Evolutionary conservation across 2,329 filamentous ascomycete genomes (phyloP).

Genomic region (Diaporthe batatas): DNA sequence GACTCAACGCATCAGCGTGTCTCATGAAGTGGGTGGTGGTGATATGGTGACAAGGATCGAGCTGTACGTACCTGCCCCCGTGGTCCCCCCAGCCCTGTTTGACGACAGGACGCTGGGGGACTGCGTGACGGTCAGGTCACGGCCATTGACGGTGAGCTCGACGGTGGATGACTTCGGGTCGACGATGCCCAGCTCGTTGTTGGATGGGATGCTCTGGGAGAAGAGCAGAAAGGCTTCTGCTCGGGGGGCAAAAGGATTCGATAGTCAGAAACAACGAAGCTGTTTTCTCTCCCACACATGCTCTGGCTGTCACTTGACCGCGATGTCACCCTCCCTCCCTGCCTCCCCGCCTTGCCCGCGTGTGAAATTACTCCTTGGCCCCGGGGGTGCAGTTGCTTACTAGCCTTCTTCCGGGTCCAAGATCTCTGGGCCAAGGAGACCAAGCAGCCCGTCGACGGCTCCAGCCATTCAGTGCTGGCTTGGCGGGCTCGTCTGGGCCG

Average conservation of each 20-base stretch:
- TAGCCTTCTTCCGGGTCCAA: constrained; percentile 64
- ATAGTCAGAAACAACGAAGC: constrained; percentile 33
- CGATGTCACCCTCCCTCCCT: background rate
- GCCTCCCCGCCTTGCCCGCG: no score
- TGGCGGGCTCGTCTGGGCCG: constrained; percentile 13
- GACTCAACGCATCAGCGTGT: background rate
- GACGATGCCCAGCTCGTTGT: constrained; percentile 85
- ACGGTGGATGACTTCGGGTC: constrained; percentile 76
- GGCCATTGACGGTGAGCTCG: constrained; percentile 75
- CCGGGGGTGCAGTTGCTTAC: constrained; percentile 11
- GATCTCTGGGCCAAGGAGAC: constrained; percentile 58
- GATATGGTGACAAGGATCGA: background rate
- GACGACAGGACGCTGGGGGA: constrained; percentile 87
- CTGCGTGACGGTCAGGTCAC: constrained; percentile 83
- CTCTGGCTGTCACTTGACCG: background rate
- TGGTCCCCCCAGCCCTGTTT: constrained; percentile 72
- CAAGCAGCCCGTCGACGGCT: constrained; percentile 45
- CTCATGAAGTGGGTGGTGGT: no score
- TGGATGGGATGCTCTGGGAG: constrained; percentile 78
- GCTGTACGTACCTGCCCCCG: constrained; percentile 60
- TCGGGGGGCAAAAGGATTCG: background rate
- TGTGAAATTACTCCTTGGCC: background rate
- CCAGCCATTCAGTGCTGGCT: constrained; percentile 36
- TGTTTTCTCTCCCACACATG: background rate
- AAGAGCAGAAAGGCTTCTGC: constrained; percentile 91